Evolutionary conservation across 305 asterid species (phyloP).

Genomic region (Plantago lanceolata): DNA sequence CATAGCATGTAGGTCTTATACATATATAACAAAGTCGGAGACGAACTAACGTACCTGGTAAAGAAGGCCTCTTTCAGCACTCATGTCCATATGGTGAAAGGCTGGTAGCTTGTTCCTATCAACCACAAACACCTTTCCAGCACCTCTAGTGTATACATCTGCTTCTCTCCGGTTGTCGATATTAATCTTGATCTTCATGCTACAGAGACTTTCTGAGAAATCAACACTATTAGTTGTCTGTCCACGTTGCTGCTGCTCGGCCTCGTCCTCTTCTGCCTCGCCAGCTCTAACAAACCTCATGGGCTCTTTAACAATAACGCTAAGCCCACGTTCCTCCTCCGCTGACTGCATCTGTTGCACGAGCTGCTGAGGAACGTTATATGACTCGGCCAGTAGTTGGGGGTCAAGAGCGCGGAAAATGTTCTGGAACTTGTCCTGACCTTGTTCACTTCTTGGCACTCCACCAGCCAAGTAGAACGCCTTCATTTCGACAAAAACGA

Average conservation of each 20-base stretch:
- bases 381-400: slow-evolving; percentile 53
- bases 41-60: slow-evolving; percentile 33
- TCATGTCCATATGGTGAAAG: slow-evolving; percentile 55
- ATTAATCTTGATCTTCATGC: slow-evolving; percentile 42
- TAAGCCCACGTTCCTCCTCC: slow-evolving; percentile 46
- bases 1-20: neutral
- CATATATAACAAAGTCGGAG: neutral
- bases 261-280: slow-evolving; percentile 2
- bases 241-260: neutral
- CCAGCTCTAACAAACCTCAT: slow-evolving; percentile 43
- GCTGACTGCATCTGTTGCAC: slow-evolving; percentile 34
- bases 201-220: slow-evolving; percentile 47
- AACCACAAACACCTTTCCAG: slow-evolving; percentile 50
- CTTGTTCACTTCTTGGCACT: slow-evolving; percentile 19
- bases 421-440: slow-evolving; percentile 34
- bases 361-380: slow-evolving; percentile 38
- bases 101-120: slow-evolving; percentile 56
- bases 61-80: slow-evolving; percentile 54
- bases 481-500: slow-evolving; percentile 24
- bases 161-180: slow-evolving; percentile 36
- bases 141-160: slow-evolving; percentile 51
- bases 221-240: slow-evolving; percentile 13
- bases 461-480: slow-evolving; percentile 69
- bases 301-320: slow-evolving; percentile 37
- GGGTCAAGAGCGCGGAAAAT: slow-evolving; percentile 42